Conservation (phyloP, 73 alveolate species). For the Effrenium voratum region DNA sequence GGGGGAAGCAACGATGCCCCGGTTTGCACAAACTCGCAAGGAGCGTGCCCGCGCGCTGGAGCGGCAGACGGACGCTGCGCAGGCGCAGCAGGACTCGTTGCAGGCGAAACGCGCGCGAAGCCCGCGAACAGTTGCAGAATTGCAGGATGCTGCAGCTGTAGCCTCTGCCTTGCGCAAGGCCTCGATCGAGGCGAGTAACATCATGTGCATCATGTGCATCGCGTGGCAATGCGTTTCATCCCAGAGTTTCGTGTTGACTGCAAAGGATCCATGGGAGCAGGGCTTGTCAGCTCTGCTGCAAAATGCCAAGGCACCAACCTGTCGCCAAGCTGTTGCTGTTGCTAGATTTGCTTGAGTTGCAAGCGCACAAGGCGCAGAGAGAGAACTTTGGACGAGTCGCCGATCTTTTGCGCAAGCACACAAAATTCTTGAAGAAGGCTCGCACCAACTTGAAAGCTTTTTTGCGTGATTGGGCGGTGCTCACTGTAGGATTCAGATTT, state of each 20-base stretch:
- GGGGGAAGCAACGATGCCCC: no score
- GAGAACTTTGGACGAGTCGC: background rate
- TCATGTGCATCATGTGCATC: no score
- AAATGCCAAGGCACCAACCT: background rate
- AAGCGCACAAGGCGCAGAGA: background rate
- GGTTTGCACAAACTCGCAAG: background rate
- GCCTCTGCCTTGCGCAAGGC: constrained; percentile 22
- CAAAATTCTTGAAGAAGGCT: background rate
- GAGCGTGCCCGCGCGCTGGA: constrained; percentile 15
- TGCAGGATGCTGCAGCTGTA: constrained; percentile 28
- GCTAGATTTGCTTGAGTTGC: background rate
- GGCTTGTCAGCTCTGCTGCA: constrained; percentile 2
- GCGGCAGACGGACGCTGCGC: constrained; percentile 47
- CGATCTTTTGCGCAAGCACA: constrained; percentile 19
- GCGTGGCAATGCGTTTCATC: no score
- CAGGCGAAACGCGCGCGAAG: background rate
- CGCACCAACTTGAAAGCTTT: background rate
- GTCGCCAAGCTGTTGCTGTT: background rate
- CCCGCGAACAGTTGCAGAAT: no score
- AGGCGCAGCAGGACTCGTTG: background rate
- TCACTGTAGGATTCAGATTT: background rate
- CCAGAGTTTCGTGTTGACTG: no score
- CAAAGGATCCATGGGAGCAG: constrained; percentile 44
- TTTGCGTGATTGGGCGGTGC: background rate
- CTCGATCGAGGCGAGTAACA: background rate